Base-by-base conservation (phyloP, 2,329 filamentous ascomycete genomes). In the Ophiocordyceps polyrhachis-furcata region DNA sequence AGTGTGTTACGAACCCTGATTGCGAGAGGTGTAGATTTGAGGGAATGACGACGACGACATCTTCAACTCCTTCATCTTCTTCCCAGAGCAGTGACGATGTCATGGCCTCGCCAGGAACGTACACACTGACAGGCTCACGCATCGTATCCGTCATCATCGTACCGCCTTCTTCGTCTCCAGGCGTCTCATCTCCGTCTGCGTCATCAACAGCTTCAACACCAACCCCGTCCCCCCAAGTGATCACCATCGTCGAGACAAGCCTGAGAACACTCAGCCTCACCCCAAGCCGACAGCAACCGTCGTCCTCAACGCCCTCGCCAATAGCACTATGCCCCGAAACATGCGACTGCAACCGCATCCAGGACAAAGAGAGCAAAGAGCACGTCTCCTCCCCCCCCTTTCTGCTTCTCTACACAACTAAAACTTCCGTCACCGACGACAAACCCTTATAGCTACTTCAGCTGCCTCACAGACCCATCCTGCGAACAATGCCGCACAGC, bases 1-100 rank as follows among this genome's bases (percentile, higher is more conserved):
- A 62, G 25, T 63, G 61, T 46, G 45, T 62, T 12, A 58, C 57
- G 15, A 57, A 62, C 8, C 52, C 54, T 6, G 48, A 50, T 9
- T 63, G 60, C 32, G 55, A 57, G 41, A 49, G 17, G 45, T 57
- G 41, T 54, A 52, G 32, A 48, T 9, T 49, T 23, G 21, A 15
- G 7, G 5, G 28, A 5, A 20, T 32, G 9, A 20, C 38, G 2
- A 40, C 20, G 21, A 23, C 21, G 3, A 23, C 21, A 23, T 23
- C 21, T 23, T 23, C 21, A 6, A 23, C 21, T 23, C 9, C 41
- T 21, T n/a, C 38, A 4, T 43, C 45, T 2, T 20, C 42, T 28
- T 25, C 11, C 20, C 42, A 3, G 35, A 42, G 42, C 25, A 12
- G 9, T 11, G 3, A 23, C 12, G 31, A 43, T 19, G 40, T 41